Evolutionary conservation across 2,329 filamentous ascomycete genomes (phyloP), one percentile per base, ranked within the genome.

Genomic region (Aureobasidium sp.): DNA sequence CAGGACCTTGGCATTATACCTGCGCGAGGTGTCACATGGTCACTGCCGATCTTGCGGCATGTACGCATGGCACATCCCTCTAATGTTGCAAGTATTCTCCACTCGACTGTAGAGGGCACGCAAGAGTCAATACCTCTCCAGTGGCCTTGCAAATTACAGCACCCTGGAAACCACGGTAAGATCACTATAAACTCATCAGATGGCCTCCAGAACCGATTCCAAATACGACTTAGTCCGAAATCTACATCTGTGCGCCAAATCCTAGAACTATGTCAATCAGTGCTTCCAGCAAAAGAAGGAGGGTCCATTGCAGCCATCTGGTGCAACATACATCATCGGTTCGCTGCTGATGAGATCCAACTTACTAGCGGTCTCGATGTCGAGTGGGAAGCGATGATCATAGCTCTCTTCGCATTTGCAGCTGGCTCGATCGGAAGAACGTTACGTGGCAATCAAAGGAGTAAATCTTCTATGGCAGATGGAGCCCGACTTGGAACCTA

Each of bases 171-270:
- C 7, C 61, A 40, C 67, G 65, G 5, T 49, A 63, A 19, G 2
- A 68, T 68, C 35, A 70, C 71, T 52, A 64, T 72, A 33, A 47
- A 67, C 11, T 67, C 63, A 5, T n/a, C 12, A 8, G 67, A 70
- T 45, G 67, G 67, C 1, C 42, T 66, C 7, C 63, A 67, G 48
- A 70, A 74, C 52, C 68, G 70, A 22, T 54, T 70, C 14, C 64
- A 66, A 47, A 40, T 74, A 12, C 64, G 66, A 35, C 54, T 73
- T 1, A 62, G 63, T 29, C 70, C 73, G 14, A 56, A 58, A 5
- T 62, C 69, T n/a, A 29, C 56, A 1, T 31, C 62, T 9, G 61
- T 72, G 4, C 61, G 66, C 7, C 58, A 62, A 15, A 56, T 73
- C 22, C 58, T 75, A 19, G 54, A 66, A 15, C 44, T 70, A 3